These are phyloP conservation scores for Pseudozyma sp. DNA, from an alignment of 1,284 basidiomycete species.

Conservation along the genomic window DNA sequence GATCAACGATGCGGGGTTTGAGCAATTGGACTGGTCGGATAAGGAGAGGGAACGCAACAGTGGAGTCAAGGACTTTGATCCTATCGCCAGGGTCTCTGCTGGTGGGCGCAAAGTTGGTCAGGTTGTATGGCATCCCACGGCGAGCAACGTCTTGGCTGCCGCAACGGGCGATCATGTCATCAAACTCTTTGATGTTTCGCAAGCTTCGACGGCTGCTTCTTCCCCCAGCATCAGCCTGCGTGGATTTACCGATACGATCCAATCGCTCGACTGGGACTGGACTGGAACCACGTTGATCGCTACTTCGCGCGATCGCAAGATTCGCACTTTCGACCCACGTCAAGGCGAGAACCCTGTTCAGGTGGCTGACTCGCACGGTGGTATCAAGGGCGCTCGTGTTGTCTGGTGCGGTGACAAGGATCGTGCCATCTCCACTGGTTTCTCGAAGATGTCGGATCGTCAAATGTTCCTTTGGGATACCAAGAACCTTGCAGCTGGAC, in stretches of 20 bases:
- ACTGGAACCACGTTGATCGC: conserved; percentile 79
- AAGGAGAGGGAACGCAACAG: conserved; percentile 60
- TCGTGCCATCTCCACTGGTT: conserved; percentile 88
- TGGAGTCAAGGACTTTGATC: conserved; percentile 82
- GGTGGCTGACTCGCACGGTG: conserved; percentile 85
- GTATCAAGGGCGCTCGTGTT: conserved; percentile 91
- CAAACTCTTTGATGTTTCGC: conserved; percentile 83
- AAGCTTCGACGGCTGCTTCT: conserved; percentile 70
- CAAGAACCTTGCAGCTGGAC: conserved; percentile 44
- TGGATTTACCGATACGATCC: conserved; percentile 89
- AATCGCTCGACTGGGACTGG: conserved; percentile 85
- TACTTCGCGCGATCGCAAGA: conserved; percentile 87
- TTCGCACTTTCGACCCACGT: conserved; percentile 89
- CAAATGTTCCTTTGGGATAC: conserved; percentile 78
- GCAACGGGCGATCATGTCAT: conserved; percentile 89
- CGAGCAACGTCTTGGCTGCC: conserved; percentile 85
- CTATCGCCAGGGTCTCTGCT: conserved; percentile 72
- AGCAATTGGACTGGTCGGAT: conserved; percentile 60
- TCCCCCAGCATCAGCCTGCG: conserved; percentile 72
- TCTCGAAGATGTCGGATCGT: conserved; percentile 92
- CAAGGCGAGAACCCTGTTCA: conserved; percentile 83
- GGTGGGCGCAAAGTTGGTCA: conserved; percentile 86
- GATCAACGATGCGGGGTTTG: conserved; percentile 78
- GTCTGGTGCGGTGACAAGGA: conserved; percentile 91
- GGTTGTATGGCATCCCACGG: conserved; percentile 92